These are phyloP conservation scores for Fusarium sp. DNA, from an alignment of 2,329 filamentous ascomycete genomes.

Conservation along the genomic window DNA sequence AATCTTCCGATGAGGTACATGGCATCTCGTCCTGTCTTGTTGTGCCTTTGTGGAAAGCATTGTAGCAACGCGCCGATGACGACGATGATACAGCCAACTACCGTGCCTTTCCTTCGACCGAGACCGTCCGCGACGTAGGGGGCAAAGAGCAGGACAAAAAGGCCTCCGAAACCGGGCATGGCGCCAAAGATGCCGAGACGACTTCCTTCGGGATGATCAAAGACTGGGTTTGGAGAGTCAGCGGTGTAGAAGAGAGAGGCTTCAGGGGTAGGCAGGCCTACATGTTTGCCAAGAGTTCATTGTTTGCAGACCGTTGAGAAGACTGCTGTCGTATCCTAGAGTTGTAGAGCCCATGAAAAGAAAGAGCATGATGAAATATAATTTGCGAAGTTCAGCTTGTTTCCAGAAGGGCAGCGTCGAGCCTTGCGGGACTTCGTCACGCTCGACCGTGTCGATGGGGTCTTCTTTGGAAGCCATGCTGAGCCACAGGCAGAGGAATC, in stretches of 20 bases:
- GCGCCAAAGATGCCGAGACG: slow-evolving; percentile 43
- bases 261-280: neutral
- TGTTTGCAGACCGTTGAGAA: slow-evolving; percentile 38
- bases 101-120: slow-evolving; percentile 40
- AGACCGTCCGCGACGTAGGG: slow-evolving; percentile 42
- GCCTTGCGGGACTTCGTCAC: slow-evolving; percentile 20
- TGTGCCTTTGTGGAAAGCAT: slow-evolving; percentile 31
- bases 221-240: slow-evolving; percentile 21
- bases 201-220: slow-evolving; percentile 38
- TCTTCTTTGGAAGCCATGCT: slow-evolving; percentile 23
- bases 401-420: slow-evolving; percentile 39
- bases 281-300: slow-evolving; percentile 40
- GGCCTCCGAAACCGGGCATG: slow-evolving; percentile 41
- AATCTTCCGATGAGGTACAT: slow-evolving; percentile 36
- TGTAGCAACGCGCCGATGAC: slow-evolving; percentile 38
- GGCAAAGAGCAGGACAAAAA: slow-evolving; percentile 42
- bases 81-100: slow-evolving; percentile 35
- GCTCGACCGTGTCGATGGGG: slow-evolving; percentile 18
- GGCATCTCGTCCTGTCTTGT: slow-evolving; percentile 21
- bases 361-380: slow-evolving; percentile 42
- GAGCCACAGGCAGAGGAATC: neutral
- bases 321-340: slow-evolving; percentile 34
- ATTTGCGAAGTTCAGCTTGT: slow-evolving; percentile 38
- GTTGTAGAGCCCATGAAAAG: slow-evolving; percentile 43
- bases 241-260: rapidly evolving